Evolutionary conservation across 139 green algal species (phyloP).

Genomic region (Closterium sp.): DNA sequence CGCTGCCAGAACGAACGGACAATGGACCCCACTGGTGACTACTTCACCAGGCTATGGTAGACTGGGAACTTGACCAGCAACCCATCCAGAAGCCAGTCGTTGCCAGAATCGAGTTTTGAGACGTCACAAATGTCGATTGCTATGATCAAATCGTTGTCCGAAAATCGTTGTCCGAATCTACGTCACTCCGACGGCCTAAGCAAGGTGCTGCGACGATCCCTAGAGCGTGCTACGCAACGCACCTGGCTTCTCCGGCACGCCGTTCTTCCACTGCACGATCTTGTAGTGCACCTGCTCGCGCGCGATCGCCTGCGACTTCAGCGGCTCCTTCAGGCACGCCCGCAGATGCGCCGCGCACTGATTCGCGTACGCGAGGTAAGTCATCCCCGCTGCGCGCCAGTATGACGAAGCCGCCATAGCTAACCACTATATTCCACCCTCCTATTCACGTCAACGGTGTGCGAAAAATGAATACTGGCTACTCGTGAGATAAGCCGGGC

Average conservation of each 20-base stretch:
- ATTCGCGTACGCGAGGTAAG: slow-evolving; percentile 77
- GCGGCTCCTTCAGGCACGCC: slow-evolving; percentile 70
- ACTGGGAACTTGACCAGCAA: no score
- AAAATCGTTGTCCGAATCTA: not conserved
- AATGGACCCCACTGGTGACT: no score
- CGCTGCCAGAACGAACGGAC: no score
- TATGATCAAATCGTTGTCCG: no score
- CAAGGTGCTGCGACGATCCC: not conserved
- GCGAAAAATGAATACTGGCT: not conserved
- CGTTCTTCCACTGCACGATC: slow-evolving; percentile 64
- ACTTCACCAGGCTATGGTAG: no score
- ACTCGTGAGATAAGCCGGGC: not conserved
- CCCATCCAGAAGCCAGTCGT: no score
- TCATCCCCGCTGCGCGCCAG: slow-evolving; percentile 77
- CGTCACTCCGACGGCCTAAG: not conserved
- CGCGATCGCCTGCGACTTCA: slow-evolving; percentile 59
- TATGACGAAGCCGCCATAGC: slow-evolving; percentile 24
- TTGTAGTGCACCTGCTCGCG: slow-evolving; percentile 72
- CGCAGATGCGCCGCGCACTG: slow-evolving; percentile 68
- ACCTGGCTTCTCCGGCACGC: slow-evolving; percentile 54
- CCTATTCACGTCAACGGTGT: no score
- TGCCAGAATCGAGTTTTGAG: no score
- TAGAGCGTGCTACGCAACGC: not conserved
- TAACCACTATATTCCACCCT: not conserved
- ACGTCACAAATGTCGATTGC: no score